These are phyloP conservation scores for Paraconiothyrium brasiliense DNA, from an alignment of 2,329 filamentous ascomycete species.

Conservation along the genomic window DNA sequence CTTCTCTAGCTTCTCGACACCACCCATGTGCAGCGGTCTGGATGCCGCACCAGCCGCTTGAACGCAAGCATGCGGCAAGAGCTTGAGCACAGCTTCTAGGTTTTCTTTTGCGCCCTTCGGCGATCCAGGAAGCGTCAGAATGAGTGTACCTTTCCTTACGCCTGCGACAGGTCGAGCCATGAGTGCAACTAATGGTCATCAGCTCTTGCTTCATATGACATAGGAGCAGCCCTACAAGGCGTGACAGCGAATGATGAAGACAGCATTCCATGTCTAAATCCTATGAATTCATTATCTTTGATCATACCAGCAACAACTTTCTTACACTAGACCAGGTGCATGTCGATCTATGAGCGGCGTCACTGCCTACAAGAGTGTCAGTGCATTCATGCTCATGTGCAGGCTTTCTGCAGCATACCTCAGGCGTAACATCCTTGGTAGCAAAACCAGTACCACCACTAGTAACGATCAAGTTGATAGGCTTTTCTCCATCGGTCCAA, in stretches of 20 bases:
- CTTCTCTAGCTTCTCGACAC: constrained; percentile 81
- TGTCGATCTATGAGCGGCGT: constrained; percentile 80
- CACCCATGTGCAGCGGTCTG: constrained; percentile 78
- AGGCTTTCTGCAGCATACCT: constrained; percentile 63
- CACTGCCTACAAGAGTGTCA: constrained; percentile 69
- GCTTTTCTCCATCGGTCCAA: constrained; percentile 74
- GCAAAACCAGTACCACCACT: constrained; percentile 96
- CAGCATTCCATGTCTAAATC: constrained; percentile 83
- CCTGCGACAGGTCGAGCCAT: constrained; percentile 96
- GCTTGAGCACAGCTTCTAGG: constrained; percentile 83
- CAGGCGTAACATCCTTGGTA: constrained; percentile 83
- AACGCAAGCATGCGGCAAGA: constrained; percentile 93
- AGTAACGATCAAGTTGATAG: constrained; percentile 80
- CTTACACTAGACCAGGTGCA: constrained; percentile 83
- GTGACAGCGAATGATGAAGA: constrained; percentile 84
- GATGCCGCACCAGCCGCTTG: constrained; percentile 88
- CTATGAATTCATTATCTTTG: constrained; percentile 24
- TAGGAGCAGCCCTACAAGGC: constrained; percentile 74
- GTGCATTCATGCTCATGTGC: constrained; percentile 7
- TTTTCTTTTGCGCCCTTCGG: constrained; percentile 97
- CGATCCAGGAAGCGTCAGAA: constrained; percentile 91
- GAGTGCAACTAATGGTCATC: constrained; percentile 75
- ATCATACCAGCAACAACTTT: neutral
- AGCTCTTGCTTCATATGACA: constrained; percentile 19
- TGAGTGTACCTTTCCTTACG: constrained; percentile 79